Evolutionary conservation across 2,329 filamentous ascomycete genomes (phyloP).

Genomic region (Pyrenophora seminiperda): DNA sequence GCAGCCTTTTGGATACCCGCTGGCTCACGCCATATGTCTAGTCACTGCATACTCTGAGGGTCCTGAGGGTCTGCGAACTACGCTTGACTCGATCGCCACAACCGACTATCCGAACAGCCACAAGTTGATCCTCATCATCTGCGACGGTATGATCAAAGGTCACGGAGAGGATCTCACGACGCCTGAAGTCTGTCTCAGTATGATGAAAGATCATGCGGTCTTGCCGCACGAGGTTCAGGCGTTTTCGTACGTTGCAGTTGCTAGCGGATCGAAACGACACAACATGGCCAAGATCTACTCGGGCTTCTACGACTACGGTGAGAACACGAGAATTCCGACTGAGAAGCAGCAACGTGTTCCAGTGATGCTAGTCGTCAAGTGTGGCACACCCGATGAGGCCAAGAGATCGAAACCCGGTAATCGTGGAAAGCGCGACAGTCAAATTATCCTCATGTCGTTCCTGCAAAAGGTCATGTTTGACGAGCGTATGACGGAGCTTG

Average conservation of each 20-base stretch:
- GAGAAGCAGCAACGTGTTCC: constrained; percentile 96
- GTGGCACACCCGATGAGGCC: constrained; percentile 86
- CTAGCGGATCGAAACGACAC: constrained; percentile 94
- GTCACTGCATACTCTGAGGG: constrained; percentile 98
- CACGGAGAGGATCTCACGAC: constrained; percentile 85
- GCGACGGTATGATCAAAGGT: constrained; percentile 97
- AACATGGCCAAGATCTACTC: constrained; percentile 99
- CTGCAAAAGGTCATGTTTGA: constrained; percentile 99
- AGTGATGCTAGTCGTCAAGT: constrained; percentile 97
- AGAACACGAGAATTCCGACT: constrained; percentile 74
- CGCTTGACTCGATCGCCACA: constrained; percentile 92
- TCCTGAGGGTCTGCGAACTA: constrained; percentile 88
- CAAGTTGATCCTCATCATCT: constrained; percentile 94
- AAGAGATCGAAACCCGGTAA: constrained; percentile 88
- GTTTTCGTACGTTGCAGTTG: constrained; percentile 95
- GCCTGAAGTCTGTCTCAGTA: constrained; percentile 84
- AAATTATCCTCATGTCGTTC: constrained; percentile 99
- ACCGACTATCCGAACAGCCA: constrained; percentile 99
- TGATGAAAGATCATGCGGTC: constrained; percentile 92
- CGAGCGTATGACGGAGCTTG: constrained; percentile 98
- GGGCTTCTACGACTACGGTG: constrained; percentile 96
- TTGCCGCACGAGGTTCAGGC: constrained; percentile 80
- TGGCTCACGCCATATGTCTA: constrained; percentile 91
- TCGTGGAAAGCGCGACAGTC: constrained; percentile 96
- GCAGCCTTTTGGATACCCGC: constrained; percentile 94